phyloP scores from a whole-genome alignment of 1,284 basidiomycete genomes.

The Chalciporus sp. region DNA sequence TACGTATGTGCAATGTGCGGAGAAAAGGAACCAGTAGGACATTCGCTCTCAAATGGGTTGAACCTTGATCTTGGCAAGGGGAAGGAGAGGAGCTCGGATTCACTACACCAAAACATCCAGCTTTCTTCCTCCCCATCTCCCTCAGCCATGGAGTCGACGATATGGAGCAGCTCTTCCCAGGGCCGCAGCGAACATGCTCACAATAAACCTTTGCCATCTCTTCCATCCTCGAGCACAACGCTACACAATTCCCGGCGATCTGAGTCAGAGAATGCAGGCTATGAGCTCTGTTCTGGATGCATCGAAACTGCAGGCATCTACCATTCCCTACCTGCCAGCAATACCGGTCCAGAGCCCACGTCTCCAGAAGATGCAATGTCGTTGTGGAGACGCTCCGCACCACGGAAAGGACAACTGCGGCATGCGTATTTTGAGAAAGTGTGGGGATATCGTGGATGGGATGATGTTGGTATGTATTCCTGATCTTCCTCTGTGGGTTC shows the following conservation, averaged over 20 bases:
- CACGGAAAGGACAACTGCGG: slow-evolving; percentile 70
- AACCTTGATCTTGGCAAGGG: slow-evolving; percentile 30
- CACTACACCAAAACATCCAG: slow-evolving; percentile 28
- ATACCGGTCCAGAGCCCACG: slow-evolving; percentile 40
- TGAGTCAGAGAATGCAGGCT: slow-evolving; percentile 51
- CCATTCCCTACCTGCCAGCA: slow-evolving; percentile 68
- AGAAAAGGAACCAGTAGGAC: slow-evolving; percentile 56
- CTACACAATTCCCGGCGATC: slow-evolving; percentile 18
- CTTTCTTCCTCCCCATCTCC: slow-evolving; percentile 43
- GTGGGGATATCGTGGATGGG: slow-evolving; percentile 82
- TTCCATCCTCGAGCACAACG: slow-evolving; percentile 33
- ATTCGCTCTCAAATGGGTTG: slow-evolving; percentile 8
- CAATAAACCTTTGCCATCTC: slow-evolving; percentile 43
- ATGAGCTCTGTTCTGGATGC: slow-evolving; percentile 82
- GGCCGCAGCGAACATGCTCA: slow-evolving; percentile 30
- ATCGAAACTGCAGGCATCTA: slow-evolving; percentile 75
- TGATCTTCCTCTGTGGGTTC: not conserved
- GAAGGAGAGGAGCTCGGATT: slow-evolving; percentile 36
- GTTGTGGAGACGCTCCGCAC: slow-evolving; percentile 63
- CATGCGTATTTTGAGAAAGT: slow-evolving; percentile 86
- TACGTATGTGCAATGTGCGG: slow-evolving; percentile 89
- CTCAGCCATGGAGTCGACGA: slow-evolving; percentile 32
- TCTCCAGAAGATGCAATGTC: slow-evolving; percentile 55
- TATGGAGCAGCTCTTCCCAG: slow-evolving; percentile 18
- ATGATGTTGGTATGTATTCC: slow-evolving; percentile 73